These are phyloP conservation scores for Aspergillus felis DNA, from an alignment of 2,329 filamentous ascomycete species.

Conservation along the genomic window DNA sequence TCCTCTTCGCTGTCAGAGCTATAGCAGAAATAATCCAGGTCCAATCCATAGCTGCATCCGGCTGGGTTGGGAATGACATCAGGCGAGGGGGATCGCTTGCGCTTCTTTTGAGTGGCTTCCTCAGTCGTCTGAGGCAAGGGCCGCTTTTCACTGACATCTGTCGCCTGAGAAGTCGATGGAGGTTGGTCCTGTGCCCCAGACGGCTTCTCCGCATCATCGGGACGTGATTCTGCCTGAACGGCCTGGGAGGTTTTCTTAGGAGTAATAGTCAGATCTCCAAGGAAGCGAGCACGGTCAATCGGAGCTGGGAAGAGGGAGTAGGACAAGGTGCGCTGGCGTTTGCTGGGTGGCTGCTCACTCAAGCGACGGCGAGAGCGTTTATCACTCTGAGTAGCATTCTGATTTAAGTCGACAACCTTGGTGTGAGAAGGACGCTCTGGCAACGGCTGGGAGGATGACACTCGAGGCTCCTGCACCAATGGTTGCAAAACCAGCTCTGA, in stretches of 20 bases:
- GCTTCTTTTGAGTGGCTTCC: slow-evolving; percentile 27
- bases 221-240: neutral
- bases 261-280: slow-evolving; percentile 14
- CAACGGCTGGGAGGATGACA: neutral
- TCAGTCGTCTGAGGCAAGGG: neutral
- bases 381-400: slow-evolving; percentile 4
- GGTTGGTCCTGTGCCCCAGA: neutral
- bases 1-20: slow-evolving; percentile 31
- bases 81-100: slow-evolving; percentile 38
- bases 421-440: slow-evolving; percentile 14
- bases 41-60: slow-evolving; percentile 40
- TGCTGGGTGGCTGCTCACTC: slow-evolving; percentile 11
- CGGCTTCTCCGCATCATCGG: neutral
- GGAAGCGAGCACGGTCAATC: slow-evolving; percentile 19
- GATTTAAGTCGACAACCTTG: neutral
- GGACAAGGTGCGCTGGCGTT: slow-evolving; percentile 17
- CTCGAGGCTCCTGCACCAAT: neutral
- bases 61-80: slow-evolving; percentile 41
- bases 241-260: slow-evolving; percentile 1
- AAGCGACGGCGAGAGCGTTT: slow-evolving; percentile 10
- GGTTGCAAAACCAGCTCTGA: neutral
- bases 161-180: slow-evolving; percentile 1
- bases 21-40: slow-evolving; percentile 36
- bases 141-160: neutral
- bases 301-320: slow-evolving; percentile 27